Evolutionary conservation across 169 alveolate species (phyloP).

Genomic region (Plasmodium gaboni): DNA sequence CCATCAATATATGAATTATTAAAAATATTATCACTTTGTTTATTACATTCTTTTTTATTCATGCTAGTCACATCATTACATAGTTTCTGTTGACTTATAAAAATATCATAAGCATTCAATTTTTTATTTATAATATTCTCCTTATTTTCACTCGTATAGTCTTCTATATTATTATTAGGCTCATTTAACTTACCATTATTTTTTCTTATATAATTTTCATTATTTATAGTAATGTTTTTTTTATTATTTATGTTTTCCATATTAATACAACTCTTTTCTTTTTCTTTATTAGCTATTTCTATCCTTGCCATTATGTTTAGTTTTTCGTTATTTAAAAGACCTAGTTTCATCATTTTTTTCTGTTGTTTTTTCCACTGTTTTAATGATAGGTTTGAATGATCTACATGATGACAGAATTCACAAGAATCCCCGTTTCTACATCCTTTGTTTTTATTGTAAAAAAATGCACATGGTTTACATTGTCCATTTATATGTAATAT

Average conservation of each 20-base stretch:
- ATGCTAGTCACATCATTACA: too few relatives aligned
- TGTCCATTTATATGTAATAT: conserved; percentile 82
- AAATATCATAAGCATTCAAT: too few relatives aligned
- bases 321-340: conserved; percentile 23
- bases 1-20: background rate
- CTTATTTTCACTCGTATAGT: background rate
- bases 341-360: conserved; percentile 59
- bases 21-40: background rate
- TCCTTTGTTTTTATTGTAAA: conserved; percentile 86
- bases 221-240: background rate
- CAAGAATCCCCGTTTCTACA: conserved; percentile 86
- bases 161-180: background rate
- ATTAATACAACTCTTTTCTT: background rate
- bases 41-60: background rate
- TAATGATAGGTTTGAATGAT: conserved; percentile 81
- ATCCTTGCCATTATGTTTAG: conserved; percentile 17
- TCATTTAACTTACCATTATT: background rate
- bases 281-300: conserved; percentile 1
- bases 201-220: background rate
- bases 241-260: background rate
- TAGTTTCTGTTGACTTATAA: too few relatives aligned
- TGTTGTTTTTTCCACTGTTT: conserved; percentile 89
- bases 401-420: conserved; percentile 88
- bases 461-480: conserved; percentile 89
- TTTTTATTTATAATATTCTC: too few relatives aligned